These are phyloP conservation scores for Solanum medicagineum DNA, from an alignment of 257 asterid species.

Conservation along the genomic window DNA sequence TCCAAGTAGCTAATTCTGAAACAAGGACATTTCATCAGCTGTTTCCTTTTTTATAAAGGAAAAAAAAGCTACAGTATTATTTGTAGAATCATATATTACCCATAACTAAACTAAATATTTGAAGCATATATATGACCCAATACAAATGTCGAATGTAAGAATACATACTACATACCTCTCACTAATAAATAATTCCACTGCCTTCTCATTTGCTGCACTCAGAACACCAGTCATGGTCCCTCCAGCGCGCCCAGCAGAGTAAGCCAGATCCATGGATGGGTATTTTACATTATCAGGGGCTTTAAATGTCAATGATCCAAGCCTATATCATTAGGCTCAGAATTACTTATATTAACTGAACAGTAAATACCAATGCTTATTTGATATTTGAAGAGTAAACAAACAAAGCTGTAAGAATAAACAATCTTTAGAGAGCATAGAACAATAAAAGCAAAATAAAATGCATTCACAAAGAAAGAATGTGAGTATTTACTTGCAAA, in stretches of 20 bases:
- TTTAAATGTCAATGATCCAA: constrained; percentile 76
- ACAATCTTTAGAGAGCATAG: neutral
- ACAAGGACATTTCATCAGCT: neutral
- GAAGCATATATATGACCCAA: neutral
- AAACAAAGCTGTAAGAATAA: neutral
- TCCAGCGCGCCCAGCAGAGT: constrained; percentile 96
- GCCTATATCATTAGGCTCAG: constrained; percentile 33
- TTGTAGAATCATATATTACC: too few species aligned
- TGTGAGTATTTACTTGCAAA: constrained; percentile 63
- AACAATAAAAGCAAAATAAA: neutral
- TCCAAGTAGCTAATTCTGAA: constrained; percentile 81
- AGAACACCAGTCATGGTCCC: constrained; percentile 99
- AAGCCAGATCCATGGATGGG: constrained; percentile 95
- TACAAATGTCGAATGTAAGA: neutral
- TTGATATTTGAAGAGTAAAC: neutral
- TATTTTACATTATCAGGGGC: constrained; percentile 87
- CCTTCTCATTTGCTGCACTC: constrained; percentile 97
- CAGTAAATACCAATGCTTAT: neutral
- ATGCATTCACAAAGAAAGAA: neutral
- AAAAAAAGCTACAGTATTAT: neutral
- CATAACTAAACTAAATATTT: neutral
- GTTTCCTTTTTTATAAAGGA: neutral
- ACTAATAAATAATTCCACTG: constrained; percentile 85
- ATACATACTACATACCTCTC: constrained; percentile 44
- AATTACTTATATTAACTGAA: neutral